Percentiles rank a stretch among this genome's conserved stretches.
Conservation (phyloP, 805 yeast genomes). For the Saccharomyces kudriavzevii region DNA sequence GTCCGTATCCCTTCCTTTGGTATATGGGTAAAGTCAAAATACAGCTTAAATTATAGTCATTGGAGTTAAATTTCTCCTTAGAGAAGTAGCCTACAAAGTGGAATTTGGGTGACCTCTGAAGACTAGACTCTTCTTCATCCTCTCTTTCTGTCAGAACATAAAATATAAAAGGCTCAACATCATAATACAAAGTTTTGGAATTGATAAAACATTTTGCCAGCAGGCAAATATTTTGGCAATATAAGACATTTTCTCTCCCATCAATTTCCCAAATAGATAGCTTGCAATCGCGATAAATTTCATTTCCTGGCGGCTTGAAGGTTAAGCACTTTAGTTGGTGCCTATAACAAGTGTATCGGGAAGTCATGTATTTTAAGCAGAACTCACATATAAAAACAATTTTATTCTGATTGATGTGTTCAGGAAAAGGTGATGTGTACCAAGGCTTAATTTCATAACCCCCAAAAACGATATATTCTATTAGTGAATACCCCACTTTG, state of each 20-base stretch:
- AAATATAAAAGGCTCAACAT: constrained; percentile 91
- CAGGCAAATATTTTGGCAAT: constrained; percentile 84
- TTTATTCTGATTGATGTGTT: constrained; percentile 58
- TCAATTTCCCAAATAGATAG: constrained; percentile 85
- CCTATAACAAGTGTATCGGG: constrained; percentile 56
- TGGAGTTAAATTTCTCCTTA: constrained; percentile 66
- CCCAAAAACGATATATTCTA: constrained; percentile 62
- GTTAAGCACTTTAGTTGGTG: constrained; percentile 70
- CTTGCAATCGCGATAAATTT: constrained; percentile 64
- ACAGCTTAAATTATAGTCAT: constrained; percentile 81
- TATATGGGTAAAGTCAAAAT: constrained; percentile 81
- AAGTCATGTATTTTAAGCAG: constrained; percentile 72
- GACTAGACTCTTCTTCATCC: constrained; percentile 32
- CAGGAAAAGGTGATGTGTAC: constrained; percentile 92
- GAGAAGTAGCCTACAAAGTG: constrained; percentile 93
- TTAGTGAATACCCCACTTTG: constrained; percentile 30
- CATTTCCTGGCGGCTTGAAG: constrained; percentile 76
- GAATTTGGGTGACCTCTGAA: constrained; percentile 30
- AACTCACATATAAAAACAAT: constrained; percentile 72
- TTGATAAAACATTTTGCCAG: constrained; percentile 82
- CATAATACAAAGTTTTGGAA: constrained; percentile 86
- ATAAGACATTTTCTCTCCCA: constrained; percentile 72
- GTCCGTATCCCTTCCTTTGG: constrained; percentile 86
- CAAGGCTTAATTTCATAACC: constrained; percentile 75
- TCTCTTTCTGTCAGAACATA: constrained; percentile 67